A percentile compares a stretch with the other conserved stretches of the same genome.
Evolutionary conservation across 2,329 filamentous ascomycete genomes (phyloP).

Genomic region (Pseudocercospora fuligena): DNA sequence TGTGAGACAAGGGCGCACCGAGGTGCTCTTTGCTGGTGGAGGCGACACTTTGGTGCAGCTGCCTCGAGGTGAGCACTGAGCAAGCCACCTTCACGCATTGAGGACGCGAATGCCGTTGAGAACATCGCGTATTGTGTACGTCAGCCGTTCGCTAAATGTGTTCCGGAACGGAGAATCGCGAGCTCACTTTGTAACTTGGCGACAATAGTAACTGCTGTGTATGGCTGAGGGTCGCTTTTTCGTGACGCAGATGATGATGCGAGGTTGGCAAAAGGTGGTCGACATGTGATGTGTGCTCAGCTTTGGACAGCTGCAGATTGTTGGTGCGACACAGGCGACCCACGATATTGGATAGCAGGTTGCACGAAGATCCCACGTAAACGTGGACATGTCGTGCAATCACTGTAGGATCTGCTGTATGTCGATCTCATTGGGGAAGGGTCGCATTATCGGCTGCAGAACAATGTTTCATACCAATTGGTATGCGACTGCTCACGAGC

Average conservation of each 20-base stretch:
- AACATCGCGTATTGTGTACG: background rate
- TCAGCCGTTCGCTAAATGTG: background rate
- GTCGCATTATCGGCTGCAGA: background rate
- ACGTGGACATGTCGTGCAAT: constrained; percentile 1
- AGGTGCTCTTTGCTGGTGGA: background rate
- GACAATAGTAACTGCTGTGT: constrained; percentile 1
- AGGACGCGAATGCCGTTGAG: constrained; percentile 6
- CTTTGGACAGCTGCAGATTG: background rate
- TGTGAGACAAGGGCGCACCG: background rate
- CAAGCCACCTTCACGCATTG: background rate
- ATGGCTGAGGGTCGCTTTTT: background rate
- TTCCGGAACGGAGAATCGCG: background rate
- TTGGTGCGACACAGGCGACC: background rate
- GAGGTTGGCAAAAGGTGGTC: background rate
- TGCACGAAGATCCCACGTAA: background rate
- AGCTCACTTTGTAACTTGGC: background rate
- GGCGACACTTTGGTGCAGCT: background rate
- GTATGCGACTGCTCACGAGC: background rate
- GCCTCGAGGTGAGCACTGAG: background rate
- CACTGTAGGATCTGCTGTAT: background rate
- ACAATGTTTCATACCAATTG: background rate
- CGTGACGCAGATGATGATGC: background rate
- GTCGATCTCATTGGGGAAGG: background rate
- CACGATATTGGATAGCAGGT: background rate
- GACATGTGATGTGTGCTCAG: constrained; percentile 6